These are phyloP conservation scores for Coelastrella sp. DNA, from an alignment of 139 green algal species.

Conservation along the genomic window DNA sequence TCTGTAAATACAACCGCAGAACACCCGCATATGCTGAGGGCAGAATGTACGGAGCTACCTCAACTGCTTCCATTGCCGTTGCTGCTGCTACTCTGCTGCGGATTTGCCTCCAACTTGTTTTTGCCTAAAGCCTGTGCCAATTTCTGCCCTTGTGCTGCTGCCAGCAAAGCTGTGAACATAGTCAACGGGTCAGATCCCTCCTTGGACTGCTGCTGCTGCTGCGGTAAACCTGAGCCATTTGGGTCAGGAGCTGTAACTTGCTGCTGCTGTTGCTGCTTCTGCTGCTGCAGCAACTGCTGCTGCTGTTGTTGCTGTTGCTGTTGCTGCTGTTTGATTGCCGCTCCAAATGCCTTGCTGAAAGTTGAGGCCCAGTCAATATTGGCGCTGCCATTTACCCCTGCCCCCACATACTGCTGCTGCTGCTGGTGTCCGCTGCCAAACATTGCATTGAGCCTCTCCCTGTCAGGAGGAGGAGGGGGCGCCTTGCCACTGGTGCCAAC, in stretches of 20 bases:
- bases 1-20: too few species aligned
- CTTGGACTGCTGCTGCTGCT: background rate
- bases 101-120: slow-evolving; percentile 8
- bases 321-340: slow-evolving; percentile 12
- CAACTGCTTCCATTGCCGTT: background rate
- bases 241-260: background rate
- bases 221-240: background rate
- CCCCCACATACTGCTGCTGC: background rate
- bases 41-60: too few species aligned
- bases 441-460: background rate
- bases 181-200: slow-evolving; percentile 53
- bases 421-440: background rate
- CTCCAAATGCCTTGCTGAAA: slow-evolving; percentile 1
- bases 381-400: background rate
- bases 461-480: slow-evolving; percentile 51
- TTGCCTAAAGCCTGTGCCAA: slow-evolving; percentile 43
- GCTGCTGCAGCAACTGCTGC: background rate
- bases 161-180: slow-evolving; percentile 65
- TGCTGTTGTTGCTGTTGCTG: background rate
- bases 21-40: too few species aligned
- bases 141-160: slow-evolving; percentile 61
- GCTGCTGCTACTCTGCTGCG: slow-evolving; percentile 1
- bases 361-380: slow-evolving; percentile 17
- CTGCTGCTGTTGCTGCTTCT: background rate
- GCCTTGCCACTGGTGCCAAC: slow-evolving; percentile 80